These are phyloP conservation scores for Digitaria exilis DNA, from an alignment of 202 grass and related monocot genomes.

Conservation along the genomic window DNA sequence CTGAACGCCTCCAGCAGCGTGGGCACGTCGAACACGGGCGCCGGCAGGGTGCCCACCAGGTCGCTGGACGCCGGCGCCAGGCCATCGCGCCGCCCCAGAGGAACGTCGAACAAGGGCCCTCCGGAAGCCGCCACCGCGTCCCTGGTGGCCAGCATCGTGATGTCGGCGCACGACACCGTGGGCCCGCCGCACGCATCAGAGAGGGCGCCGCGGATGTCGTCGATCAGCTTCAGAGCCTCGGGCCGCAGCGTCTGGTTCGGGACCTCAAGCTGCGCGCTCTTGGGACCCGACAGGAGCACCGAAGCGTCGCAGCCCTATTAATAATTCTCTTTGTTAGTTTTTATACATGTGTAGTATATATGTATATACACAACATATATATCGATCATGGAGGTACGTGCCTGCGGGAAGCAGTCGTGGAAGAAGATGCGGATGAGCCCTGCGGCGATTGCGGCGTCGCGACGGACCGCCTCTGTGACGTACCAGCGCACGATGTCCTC, in stretches of 20 bases:
- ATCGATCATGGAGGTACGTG: too few species aligned
- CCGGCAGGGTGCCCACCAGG: constrained; percentile 32
- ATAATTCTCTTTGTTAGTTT: too few species aligned
- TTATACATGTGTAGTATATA: too few species aligned
- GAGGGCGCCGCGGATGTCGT: constrained; percentile 53
- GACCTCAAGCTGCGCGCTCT: constrained; percentile 25
- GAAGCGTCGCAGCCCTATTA: constrained; percentile 3
- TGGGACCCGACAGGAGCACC: neutral
- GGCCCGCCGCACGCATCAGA: constrained; percentile 39
- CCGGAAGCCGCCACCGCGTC: constrained; percentile 58
- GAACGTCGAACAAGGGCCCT: constrained; percentile 53
- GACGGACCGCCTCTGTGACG: constrained; percentile 22
- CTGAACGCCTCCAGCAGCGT: constrained; percentile 34
- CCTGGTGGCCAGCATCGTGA: constrained; percentile 51
- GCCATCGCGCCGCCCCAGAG: constrained; percentile 60
- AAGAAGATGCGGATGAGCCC: constrained; percentile 47
- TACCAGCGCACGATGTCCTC: constrained; percentile 38
- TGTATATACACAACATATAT: too few species aligned
- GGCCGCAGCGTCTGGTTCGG: constrained; percentile 62
- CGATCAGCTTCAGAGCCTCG: constrained; percentile 53
- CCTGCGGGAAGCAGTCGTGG: constrained; percentile 52
- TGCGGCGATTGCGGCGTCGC: constrained; percentile 53
- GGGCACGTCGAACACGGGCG: constrained; percentile 34
- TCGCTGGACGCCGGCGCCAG: constrained; percentile 11
- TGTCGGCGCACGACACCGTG: constrained; percentile 61